Base-by-base conservation (phyloP, 768 basidiomycete genomes). In the Suillus paluster region DNA sequence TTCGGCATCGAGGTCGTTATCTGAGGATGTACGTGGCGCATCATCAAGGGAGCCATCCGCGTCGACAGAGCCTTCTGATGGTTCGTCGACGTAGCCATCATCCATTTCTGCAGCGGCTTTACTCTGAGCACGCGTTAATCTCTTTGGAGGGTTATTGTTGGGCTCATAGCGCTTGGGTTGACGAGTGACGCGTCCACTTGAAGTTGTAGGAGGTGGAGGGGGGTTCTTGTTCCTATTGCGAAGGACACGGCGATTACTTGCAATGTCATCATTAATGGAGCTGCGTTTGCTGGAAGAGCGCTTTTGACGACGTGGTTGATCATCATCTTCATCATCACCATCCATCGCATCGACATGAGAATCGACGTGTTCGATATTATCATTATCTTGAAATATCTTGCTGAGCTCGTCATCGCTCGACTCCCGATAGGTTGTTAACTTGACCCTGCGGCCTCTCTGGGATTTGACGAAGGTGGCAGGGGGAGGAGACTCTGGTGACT, bases 41-140 rank as follows among this genome's bases (percentile, higher is more conserved):
- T 86, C 84, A 52, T 85, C 88, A n/a, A 83, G 67, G 10, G 85
- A 86, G 1, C 82, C 87, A 58, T 87, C 86, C 0, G 81, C 86
- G 52, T 85, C 84, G 17, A 79, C 80, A 36, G 86, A 81, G 4
- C 76, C 81, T 23, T 73, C 78, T 0, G 84, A 82, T 15, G 85
- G 80, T 4, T 81, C 73, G 44, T 82, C 79, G 55, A 81, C 77
- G 58, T 86, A 84, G 38, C 78, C 80, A 25, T 85, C 84, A 39
- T 83, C 86, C 52, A 81, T 81, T 56, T 84, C 81, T 14, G 74
- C 66, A 15, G 63, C 60, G 27, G 59, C 58, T 53, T 59, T 63
- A 63, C 62, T 72, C 65, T 38, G 69, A 63, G 61, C 74, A 63
- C 64, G 75, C 64, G 72, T 62, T 38, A 66, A 60, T 64, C 57